These are phyloP conservation scores for Stentor coeruleus DNA, from an alignment of 73 alveolate genomes.

Conservation along the genomic window DNA sequence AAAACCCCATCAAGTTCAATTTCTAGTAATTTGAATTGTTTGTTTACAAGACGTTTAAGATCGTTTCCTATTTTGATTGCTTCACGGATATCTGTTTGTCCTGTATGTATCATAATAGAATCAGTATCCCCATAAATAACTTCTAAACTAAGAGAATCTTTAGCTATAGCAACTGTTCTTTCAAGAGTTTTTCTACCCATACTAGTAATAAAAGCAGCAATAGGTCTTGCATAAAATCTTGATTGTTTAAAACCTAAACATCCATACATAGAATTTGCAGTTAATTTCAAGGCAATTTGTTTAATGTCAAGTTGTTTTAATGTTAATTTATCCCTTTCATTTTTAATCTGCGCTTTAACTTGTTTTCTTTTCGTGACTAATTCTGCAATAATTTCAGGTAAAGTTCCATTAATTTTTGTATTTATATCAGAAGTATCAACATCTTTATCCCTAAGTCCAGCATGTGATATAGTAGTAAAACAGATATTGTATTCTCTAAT, in stretches of 20 bases:
- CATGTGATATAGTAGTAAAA: conserved; percentile 95
- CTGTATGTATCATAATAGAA: conserved; percentile 90
- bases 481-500: conserved; percentile 99
- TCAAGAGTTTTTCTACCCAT: conserved; percentile 94
- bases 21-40: conserved; percentile 87
- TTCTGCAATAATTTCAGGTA: conserved; percentile 82
- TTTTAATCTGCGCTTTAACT: conserved; percentile 52
- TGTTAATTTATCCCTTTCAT: conserved; percentile 76
- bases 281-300: conserved; percentile 92
- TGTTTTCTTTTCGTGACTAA: conserved; percentile 78
- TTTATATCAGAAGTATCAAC: conserved; percentile 61
- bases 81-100: conserved; percentile 77
- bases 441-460: too few relatives aligned
- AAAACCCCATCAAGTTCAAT: conserved; percentile 98
- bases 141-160: conserved; percentile 56
- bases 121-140: conserved; percentile 99
- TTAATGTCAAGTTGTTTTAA: conserved; percentile 78
- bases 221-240: conserved; percentile 93
- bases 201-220: conserved; percentile 97
- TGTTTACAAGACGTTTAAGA: conserved; percentile 81
- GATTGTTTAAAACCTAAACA: conserved; percentile 97
- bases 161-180: conserved; percentile 59
- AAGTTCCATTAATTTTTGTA: conserved; percentile 50
- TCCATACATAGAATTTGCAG: conserved; percentile 99
- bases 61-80: conserved; percentile 79